Conservation (phyloP, 768 basidiomycete genomes). For the Pulveroboletus sp. region DNA sequence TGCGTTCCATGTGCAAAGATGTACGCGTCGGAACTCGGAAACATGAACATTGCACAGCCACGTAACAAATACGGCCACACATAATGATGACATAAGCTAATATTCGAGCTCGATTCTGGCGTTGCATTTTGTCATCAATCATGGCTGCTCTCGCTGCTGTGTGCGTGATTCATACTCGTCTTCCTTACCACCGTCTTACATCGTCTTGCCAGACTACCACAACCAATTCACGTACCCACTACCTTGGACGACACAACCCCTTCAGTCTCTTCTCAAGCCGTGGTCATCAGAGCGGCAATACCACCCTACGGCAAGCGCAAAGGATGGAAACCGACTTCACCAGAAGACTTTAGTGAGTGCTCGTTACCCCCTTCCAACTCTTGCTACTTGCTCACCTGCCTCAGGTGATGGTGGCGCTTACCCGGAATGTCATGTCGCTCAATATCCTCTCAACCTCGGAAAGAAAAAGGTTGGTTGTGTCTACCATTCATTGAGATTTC, state of each 20-base stretch:
- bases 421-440: conserved; percentile 95
- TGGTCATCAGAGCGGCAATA: conserved; percentile 52
- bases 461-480: conserved; percentile 75
- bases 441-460: conserved; percentile 95
- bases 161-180: conserved; percentile 43
- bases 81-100: conserved; percentile 19
- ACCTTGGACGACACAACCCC: conserved; percentile 50
- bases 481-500: neutral
- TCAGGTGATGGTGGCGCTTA: conserved; percentile 82
- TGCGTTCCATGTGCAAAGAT: conserved; percentile 16
- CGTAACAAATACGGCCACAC: conserved; percentile 21
- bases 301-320: conserved; percentile 85
- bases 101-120: neutral
- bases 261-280: conserved; percentile 31
- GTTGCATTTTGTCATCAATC: conserved; percentile 21
- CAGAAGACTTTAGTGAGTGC: conserved; percentile 78
- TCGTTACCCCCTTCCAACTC: conserved; percentile 2
- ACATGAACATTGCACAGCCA: conserved; percentile 22
- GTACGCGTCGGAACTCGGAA: conserved; percentile 20
- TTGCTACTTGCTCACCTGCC: conserved; percentile 1
- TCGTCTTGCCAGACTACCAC: conserved; percentile 54
- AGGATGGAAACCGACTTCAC: conserved; percentile 83
- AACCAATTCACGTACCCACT: conserved; percentile 53
- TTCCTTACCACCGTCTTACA: conserved; percentile 1
- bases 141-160: conserved; percentile 78